Evolutionary conservation across 2,329 filamentous ascomycete genomes (phyloP).

Genomic region (Paraphoma chrysanthemicola): DNA sequence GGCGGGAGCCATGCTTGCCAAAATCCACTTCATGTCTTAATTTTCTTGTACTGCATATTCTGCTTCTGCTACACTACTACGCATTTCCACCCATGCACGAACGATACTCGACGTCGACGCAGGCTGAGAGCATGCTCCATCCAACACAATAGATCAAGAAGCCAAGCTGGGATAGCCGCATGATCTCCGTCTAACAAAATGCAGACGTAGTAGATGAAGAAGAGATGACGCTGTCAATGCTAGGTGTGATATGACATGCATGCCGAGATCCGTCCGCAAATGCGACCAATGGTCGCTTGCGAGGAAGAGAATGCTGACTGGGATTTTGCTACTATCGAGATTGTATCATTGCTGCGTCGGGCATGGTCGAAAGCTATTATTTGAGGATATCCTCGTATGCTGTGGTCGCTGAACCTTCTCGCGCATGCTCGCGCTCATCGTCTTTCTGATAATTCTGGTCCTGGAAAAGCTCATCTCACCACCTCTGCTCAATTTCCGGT

Average conservation of each 20-base stretch:
- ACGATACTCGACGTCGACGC: not conserved
- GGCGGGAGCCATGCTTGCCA: not conserved
- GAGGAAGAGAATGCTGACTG: not conserved
- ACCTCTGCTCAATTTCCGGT: not conserved
- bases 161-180: not conserved
- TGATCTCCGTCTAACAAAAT: not conserved
- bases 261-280: not conserved
- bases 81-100: not conserved
- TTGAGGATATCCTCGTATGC: slow-evolving; percentile 13
- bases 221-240: slow-evolving; percentile 3
- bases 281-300: not conserved
- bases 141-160: slow-evolving; percentile 3
- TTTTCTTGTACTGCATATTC: not conserved
- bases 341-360: slow-evolving; percentile 22
- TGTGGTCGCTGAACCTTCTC: not conserved
- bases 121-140: slow-evolving; percentile 3
- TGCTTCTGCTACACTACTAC: not conserved
- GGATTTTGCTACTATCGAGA: not conserved
- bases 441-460: not conserved
- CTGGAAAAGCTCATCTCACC: not conserved
- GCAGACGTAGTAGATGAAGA: slow-evolving; percentile 4
- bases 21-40: not conserved
- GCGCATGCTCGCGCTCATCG: not conserved
- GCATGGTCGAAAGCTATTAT: slow-evolving; percentile 19
- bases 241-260: not conserved